Evolutionary conservation across 2,329 filamentous ascomycete genomes (phyloP).

Genomic region (Colletotrichum sp.): DNA sequence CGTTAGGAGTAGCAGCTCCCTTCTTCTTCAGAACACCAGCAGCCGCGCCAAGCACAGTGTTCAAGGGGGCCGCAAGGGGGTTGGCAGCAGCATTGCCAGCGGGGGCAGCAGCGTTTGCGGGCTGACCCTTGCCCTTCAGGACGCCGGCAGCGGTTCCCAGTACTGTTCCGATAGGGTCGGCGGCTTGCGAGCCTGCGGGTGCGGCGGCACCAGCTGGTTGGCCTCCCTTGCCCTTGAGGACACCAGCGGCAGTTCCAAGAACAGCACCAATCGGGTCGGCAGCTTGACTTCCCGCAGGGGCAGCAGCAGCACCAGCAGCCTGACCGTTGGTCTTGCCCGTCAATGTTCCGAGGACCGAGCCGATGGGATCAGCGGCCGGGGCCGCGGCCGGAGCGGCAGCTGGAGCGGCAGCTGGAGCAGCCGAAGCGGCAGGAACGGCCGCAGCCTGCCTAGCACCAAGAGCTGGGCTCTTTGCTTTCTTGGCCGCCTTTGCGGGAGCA

Average conservation of each 20-base stretch:
- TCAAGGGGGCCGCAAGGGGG: not conserved
- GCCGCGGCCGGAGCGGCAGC: not conserved
- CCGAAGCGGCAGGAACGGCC: not conserved
- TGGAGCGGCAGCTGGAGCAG: not conserved
- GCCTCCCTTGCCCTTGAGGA: slow-evolving; percentile 4
- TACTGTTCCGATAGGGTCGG: not conserved
- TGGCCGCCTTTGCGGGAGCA: not conserved
- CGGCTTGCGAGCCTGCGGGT: slow-evolving; percentile 7
- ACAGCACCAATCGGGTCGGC: not conserved
- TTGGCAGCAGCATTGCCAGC: not conserved
- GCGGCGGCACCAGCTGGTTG: slow-evolving; percentile 13
- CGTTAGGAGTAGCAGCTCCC: not conserved
- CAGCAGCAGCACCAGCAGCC: not conserved
- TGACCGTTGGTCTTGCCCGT: not conserved
- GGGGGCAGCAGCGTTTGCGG: not conserved
- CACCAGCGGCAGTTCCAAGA: slow-evolving; percentile 3
- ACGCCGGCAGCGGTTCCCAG: slow-evolving; percentile 13
- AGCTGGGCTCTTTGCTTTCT: not conserved
- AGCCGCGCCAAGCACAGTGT: slow-evolving; percentile 2
- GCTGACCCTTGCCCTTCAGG: slow-evolving; percentile 9
- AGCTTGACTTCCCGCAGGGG: not conserved
- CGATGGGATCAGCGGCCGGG: not conserved
- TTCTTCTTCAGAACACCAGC: slow-evolving; percentile 7
- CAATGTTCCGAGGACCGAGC: not conserved
- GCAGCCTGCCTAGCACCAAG: slow-evolving; percentile 10